Base-by-base conservation (phyloP, 1,139 yeast genomes). In the Saccharomyces hybrid region DNA sequence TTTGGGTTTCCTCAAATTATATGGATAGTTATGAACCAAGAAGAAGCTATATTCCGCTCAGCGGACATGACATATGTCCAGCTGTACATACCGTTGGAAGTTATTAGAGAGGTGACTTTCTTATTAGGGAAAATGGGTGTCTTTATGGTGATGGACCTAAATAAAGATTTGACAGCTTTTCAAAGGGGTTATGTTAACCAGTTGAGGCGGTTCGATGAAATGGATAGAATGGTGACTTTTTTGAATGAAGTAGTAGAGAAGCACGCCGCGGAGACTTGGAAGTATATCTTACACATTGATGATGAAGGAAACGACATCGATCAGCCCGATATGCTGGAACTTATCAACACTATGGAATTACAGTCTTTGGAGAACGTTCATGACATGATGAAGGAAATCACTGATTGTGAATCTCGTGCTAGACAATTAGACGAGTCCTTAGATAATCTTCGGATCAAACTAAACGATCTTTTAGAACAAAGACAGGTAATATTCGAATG, bases 51-150 rank as follows among this genome's bases (percentile, higher is more conserved):
- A 9, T 63, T 52, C 56, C 63, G 68, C 65, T 86, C 93, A 51
- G 93, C 93, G 80, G 87, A 83, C 63, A 86, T 86, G 93, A 81
- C 88, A 26, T 78, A 84, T 70, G 81, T 85, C 48, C 88, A 86
- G 67, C 71, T 86, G 62, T 86, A 84, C 65, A 82, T 86, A 52
- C 90, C 91, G 2, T 75, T 83, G 27, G 95, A 86, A 70, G 79
- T 82, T 26, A 74, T 86, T 2, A 74, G 93, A 61, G 88, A 84
- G 56, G 76, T 84, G n/a, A 78, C 84, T 49, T 81, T 83, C 65
- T 75, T 82, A 28, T 72, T 86, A 48, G 93, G 93, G 9, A 80
- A 80, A 50, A 70, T 84, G 61, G 84, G 86, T 52, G 70, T 80
- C 55, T 74, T 86, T 50, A 88, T 86, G 71, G 83, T 86, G 62